A percentile compares a stretch with the other conserved stretches of the same genome.
Conservation (phyloP, 2,329 filamentous ascomycete species). For the Spiromastix sp. region DNA sequence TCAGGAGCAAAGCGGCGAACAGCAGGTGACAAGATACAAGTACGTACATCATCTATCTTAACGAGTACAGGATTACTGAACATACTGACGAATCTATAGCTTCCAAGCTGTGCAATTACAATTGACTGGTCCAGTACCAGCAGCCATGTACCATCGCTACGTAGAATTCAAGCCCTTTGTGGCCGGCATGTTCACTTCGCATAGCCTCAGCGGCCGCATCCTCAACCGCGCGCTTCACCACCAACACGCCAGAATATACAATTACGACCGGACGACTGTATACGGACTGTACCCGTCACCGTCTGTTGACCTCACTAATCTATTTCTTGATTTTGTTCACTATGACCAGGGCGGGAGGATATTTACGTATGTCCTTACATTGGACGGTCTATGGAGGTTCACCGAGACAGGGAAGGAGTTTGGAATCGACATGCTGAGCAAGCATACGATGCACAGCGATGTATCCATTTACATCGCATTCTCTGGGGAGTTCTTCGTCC, state of each 20-base stretch:
- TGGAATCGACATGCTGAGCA: constrained; percentile 82
- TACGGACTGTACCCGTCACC: constrained; percentile 59
- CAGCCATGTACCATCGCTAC: constrained; percentile 76
- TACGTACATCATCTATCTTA: constrained; percentile 30
- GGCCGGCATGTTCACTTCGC: constrained; percentile 73
- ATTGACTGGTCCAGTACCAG: constrained; percentile 69
- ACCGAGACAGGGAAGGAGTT: constrained; percentile 96
- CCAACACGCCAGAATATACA: constrained; percentile 82
- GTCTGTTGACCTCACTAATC: constrained; percentile 58
- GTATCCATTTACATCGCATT: constrained; percentile 86
- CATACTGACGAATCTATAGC: constrained; percentile 34
- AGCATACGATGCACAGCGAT: constrained; percentile 95
- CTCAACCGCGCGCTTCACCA: constrained; percentile 80
- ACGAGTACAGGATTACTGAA: not conserved
- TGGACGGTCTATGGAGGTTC: constrained; percentile 79
- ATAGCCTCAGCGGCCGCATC: constrained; percentile 66
- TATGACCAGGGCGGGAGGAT: constrained; percentile 77
- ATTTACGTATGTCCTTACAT: constrained; percentile 84
- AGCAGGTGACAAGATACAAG: constrained; percentile 64
- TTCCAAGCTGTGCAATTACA: constrained; percentile 94
- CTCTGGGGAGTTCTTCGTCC: constrained; percentile 86
- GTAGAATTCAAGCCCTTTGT: constrained; percentile 90
- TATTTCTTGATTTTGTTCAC: constrained; percentile 78
- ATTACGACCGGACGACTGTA: constrained; percentile 67
- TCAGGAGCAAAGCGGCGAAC: constrained; percentile 45